phyloP scores from a whole-genome alignment of 1,139 yeast species.

The Geotrichum australiense region DNA sequence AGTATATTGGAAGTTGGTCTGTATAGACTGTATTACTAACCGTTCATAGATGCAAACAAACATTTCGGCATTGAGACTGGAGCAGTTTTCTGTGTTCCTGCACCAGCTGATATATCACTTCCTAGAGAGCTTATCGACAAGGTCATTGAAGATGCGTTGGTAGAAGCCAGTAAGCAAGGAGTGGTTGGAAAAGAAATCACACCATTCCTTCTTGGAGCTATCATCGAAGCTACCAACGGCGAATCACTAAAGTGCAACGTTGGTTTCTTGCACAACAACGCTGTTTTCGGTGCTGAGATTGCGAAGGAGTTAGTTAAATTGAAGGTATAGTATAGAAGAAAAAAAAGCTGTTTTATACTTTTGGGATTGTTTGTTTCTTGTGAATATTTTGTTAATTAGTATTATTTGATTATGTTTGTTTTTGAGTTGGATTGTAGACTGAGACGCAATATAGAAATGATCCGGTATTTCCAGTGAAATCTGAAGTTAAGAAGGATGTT shows the following conservation, averaged over 20 bases:
- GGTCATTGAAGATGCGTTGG: slow-evolving; percentile 53
- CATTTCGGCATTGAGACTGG: slow-evolving; percentile 56
- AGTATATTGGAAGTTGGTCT: slow-evolving; percentile 21
- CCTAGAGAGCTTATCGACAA: slow-evolving; percentile 45
- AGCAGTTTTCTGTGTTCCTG: slow-evolving; percentile 73
- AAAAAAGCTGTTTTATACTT: slow-evolving; percentile 1
- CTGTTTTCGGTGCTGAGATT: slow-evolving; percentile 58
- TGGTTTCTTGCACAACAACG: slow-evolving; percentile 72
- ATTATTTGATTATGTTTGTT: not conserved
- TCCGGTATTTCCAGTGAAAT: not conserved
- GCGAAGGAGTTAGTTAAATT: slow-evolving; percentile 47
- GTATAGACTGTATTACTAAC: slow-evolving; percentile 14
- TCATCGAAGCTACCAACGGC: slow-evolving; percentile 63
- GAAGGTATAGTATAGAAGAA: slow-evolving; percentile 30
- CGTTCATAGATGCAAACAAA: slow-evolving; percentile 38
- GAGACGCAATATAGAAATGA: not conserved
- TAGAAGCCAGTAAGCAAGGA: slow-evolving; percentile 47
- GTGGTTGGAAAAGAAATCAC: slow-evolving; percentile 69
- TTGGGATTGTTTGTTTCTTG: slow-evolving; percentile 6
- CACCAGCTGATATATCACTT: slow-evolving; percentile 60
- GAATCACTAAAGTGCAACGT: slow-evolving; percentile 63
- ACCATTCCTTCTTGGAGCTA: slow-evolving; percentile 63
- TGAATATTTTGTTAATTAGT: not conserved
- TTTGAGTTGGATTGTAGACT: not conserved
- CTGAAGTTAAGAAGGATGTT: not conserved